Evolutionary conservation across 2,329 filamentous ascomycete genomes (phyloP), one percentile per base, ranked within the genome.

Genomic region (Xylariaceae sp.): DNA sequence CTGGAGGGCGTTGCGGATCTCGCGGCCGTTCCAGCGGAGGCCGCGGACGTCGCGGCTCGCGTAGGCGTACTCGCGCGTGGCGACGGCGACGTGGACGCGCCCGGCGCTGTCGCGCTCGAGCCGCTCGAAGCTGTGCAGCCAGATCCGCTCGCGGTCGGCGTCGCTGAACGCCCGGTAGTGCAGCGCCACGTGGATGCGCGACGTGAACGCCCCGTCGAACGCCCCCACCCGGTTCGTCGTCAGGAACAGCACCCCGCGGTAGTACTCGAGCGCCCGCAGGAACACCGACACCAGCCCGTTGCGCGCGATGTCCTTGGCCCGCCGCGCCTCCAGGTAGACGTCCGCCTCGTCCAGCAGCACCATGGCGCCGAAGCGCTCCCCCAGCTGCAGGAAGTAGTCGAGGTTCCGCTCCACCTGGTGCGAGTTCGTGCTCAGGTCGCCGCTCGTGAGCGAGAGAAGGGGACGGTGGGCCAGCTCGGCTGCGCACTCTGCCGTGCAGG

Each of bases 281-380:
- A 81, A 81, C 52, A 80, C 65, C 16, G 76, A 78, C 21, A 81
- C 79, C 10, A 81, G 71, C 0, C 75, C 76, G 65, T 81, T 81
- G 55, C 77, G 76, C 20, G 67, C 69, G 46, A 80, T 74, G 62
- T 81, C 77, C 23, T 64, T 69, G 20, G 73, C 65, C 2, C 71
- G 70, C 2, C 83, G 80, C 50, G 77, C 70, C 67, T 85, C 81
- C 7, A 87, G 78, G 68, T 83, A 86, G 18, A 85, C 81, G 52
- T 86, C 84, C 2, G 81, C 82, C 67, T 87, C 83, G 65, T 86
- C 83, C 3, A 86, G 74, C 2, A 86, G 74, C 6, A 84, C 75
- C 5, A 85, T 74, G 40, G 77, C 81, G 18, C 75, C 76, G 69
- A 78, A 83, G 7, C 75, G 77, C 67, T 78, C 77, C 41, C 73